Evolutionary conservation across 2,329 filamentous ascomycete species (phyloP).

Genomic region (Pseudogymnoascus destructans): DNA sequence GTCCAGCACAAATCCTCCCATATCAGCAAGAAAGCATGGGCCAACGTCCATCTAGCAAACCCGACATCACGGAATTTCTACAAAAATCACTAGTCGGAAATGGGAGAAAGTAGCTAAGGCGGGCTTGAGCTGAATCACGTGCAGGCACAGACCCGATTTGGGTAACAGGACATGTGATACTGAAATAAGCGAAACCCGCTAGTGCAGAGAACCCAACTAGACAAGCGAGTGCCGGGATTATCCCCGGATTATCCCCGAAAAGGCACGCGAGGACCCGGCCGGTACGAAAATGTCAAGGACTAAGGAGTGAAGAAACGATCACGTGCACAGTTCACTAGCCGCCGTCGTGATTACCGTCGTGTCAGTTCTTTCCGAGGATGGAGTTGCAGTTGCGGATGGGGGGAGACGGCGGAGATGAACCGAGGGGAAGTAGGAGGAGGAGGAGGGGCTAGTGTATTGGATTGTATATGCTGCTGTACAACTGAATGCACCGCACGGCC

Average conservation of each 20-base stretch:
- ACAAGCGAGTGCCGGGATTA: not conserved
- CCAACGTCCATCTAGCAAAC: slow-evolving; percentile 27
- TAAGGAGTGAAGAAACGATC: not conserved
- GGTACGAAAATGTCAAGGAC: not conserved
- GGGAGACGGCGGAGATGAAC: not conserved
- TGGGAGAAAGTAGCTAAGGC: too few species aligned
- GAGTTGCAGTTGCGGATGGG: not conserved
- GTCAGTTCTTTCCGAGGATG: not conserved
- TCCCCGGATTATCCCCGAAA: not conserved
- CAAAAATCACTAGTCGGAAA: not conserved
- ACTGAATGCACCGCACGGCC: not conserved
- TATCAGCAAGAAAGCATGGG: slow-evolving; percentile 32
- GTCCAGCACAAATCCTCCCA: slow-evolving; percentile 29
- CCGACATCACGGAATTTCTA: slow-evolving; percentile 13
- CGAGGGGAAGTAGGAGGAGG: not conserved
- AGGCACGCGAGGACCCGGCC: not conserved
- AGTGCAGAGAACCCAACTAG: not conserved
- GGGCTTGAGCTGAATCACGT: not conserved
- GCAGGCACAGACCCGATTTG: not conserved
- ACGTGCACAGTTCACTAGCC: not conserved
- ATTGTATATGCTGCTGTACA: not conserved
- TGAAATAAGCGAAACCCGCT: not conserved
- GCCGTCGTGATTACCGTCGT: not conserved
- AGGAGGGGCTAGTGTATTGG: not conserved
- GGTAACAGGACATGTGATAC: not conserved